These are phyloP conservation scores for Phytophthora palmivora DNA, from an alignment of 352 stramenopile genomes.

Conservation along the genomic window DNA sequence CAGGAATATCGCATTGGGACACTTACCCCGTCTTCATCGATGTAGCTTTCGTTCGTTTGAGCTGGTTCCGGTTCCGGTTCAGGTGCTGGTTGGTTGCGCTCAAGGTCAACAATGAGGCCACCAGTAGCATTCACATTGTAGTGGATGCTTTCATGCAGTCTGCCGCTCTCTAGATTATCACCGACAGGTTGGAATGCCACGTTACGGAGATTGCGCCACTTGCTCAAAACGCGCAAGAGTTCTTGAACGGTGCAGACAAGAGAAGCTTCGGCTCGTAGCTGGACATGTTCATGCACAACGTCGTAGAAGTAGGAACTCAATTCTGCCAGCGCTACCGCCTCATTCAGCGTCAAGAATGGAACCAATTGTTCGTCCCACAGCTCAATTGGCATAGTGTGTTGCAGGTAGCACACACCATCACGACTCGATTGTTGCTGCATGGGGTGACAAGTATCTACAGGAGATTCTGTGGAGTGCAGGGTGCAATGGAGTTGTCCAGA, in stretches of 20 bases:
- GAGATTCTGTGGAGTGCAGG: conserved; percentile 21
- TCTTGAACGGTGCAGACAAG: conserved; percentile 46
- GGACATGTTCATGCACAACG: conserved; percentile 56
- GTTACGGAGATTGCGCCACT: conserved; percentile 66
- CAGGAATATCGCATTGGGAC: conserved; percentile 43
- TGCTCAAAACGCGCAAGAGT: conserved; percentile 39
- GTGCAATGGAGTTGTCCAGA: conserved; percentile 7
- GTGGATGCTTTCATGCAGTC: conserved; percentile 38
- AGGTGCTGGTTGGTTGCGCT: conserved; percentile 27
- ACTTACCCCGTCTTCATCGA: conserved; percentile 26
- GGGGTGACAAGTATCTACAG: conserved; percentile 8
- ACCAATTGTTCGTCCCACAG: conserved; percentile 66
- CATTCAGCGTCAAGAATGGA: conserved; percentile 58
- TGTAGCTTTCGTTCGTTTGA: conserved; percentile 21
- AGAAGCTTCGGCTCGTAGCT: conserved; percentile 48
- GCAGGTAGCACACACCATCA: conserved; percentile 25
- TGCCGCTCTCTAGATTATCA: conserved; percentile 10
- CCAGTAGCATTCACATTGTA: conserved; percentile 44
- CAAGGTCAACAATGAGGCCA: conserved; percentile 29
- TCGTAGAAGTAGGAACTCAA: conserved; percentile 60
- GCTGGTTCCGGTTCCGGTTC: conserved; percentile 31
- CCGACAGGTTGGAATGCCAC: conserved; percentile 67
- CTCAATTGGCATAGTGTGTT: conserved; percentile 48
- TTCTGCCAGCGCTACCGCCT: conserved; percentile 63
- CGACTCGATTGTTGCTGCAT: conserved; percentile 16